Evolutionary conservation across 805 yeast species (phyloP), one percentile per base, ranked within the genome.

Genomic region (Saturnispora sanitii): DNA sequence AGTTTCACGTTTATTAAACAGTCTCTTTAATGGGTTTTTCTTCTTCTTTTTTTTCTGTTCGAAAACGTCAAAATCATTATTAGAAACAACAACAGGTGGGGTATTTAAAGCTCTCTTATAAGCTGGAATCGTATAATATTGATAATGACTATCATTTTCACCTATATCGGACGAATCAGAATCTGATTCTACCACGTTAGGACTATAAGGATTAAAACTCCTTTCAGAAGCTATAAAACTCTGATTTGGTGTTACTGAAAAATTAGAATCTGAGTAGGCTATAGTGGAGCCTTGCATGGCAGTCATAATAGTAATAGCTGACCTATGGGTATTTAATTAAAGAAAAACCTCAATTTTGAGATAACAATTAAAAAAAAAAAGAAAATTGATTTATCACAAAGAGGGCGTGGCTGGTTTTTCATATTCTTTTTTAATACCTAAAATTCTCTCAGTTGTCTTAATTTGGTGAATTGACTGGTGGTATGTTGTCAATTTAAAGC

Each of bases 21-120:
- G 28, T n/a, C 37, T 30, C n/a, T 15, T 33, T 21, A 39, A 28
- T 27, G 30, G 30, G 20, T 17, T 40, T 8, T 22, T 42, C 13
- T 18, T 37, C 28, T 27, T 37, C 16, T 30, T 29, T n/a, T 27
- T 33, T 1, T 22, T 36, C 5, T 45, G 37, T 29, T 45, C 50
- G 26, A 47, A 47, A 4, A 43, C 43, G 2, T 45, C 47, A 32
- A 35, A 30, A 37, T 45, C 49, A 7, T 44, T 45, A 32, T 45
- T 47, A 25, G 43, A 15, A 6, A 45, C 45, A 29, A 40, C 38
- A 12, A 47, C 17, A 11, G 30, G 30, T 27, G 47, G 35, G 7
- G 34, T 29, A 7, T 20, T 32, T 18, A 9, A 12, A 13, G 20
- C 8, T 12, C 12, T 27, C 13, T 17, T 38, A 25, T 23, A 41